Base-by-base conservation (phyloP, 1,284 basidiomycete genomes). In the Filobasidium uniguttulatum region DNA sequence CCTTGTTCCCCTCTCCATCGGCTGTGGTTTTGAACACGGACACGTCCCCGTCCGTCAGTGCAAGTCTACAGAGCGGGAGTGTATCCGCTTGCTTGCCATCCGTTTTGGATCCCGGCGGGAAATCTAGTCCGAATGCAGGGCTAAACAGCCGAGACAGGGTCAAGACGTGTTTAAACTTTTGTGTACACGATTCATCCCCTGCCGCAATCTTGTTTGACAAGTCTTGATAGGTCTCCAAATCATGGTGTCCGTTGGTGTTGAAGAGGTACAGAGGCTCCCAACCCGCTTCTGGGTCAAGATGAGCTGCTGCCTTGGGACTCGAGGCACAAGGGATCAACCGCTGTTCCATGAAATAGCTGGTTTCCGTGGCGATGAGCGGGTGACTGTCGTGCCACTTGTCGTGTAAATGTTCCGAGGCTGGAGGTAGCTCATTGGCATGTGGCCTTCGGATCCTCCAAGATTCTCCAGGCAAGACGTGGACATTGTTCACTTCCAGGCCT, bases 191-290 rank as follows among this genome's bases (percentile, higher is more conserved):
- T 33, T 51, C 41, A 17, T 38, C 34, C 20, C 49, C 49, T 19
- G 38, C 45, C 36, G 36, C 46, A n/a, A 51, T 44, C 28, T 46
- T 35, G 35, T 38, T 38, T 5, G 49, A 51, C 15, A 51, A 31
- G 36, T 36, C 12, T 34, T 51, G 44, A 37, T 44, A 51, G 8
- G 44, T 29, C 10, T 46, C 44, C 35, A 51, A 30, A 5, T 46
- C 49, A n/a, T 51, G 22, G 3, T 35, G 36, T 5, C 34, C 33
- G 10, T n/a, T 22, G 14, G 36, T 46, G 5, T 28, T 46, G 23
- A 51, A 38, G 6, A 44, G 44, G 30, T 51, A 51, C 6, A 51
- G 28, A 28, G 41, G 15, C n/a, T 51, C 49, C 44, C 44, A 51
- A 3, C 29, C 19, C 17, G 38, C 47, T 15, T 48, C 23, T 4